phyloP scores from a whole-genome alignment of 192 early-diverging fungal genomes.

The Haplosporangium gracile region DNA sequence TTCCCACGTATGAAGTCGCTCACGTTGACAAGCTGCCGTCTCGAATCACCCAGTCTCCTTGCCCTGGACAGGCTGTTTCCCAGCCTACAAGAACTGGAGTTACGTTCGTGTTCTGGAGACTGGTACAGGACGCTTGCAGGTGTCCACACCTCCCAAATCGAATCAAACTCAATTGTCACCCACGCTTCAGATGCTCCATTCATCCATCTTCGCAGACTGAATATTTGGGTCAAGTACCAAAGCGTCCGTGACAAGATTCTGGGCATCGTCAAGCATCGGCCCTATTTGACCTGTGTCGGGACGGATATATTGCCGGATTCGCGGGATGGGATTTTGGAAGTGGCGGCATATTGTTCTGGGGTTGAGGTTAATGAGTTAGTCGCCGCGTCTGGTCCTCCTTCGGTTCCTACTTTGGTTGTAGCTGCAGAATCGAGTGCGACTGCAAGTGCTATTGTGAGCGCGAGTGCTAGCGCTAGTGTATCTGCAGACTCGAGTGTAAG shows the following conservation, averaged over 20 bases:
- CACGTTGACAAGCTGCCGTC: neutral
- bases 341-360: slow-evolving; percentile 22
- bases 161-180: neutral
- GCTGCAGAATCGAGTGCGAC: neutral
- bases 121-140: slow-evolving; percentile 1
- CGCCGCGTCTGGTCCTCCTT: neutral
- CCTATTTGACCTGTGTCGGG: slow-evolving; percentile 1
- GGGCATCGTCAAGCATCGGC: slow-evolving; percentile 15
- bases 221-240: slow-evolving; percentile 15
- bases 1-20: neutral
- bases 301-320: slow-evolving; percentile 19
- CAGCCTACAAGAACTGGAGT: neutral
- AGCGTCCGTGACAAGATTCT: slow-evolving; percentile 1
- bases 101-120: neutral
- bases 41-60: neutral
- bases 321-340: slow-evolving; percentile 2
- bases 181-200: neutral
- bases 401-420: neutral
- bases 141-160: neutral
- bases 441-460: neutral
- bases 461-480: no score
- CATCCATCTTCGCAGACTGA: slow-evolving; percentile 18
- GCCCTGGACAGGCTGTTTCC: slow-evolving; percentile 10
- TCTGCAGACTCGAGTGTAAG: neutral
- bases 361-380: neutral